Evolutionary conservation across 2,329 filamentous ascomycete genomes (phyloP).

Genomic region (Hymenoscyphus infarciens): DNA sequence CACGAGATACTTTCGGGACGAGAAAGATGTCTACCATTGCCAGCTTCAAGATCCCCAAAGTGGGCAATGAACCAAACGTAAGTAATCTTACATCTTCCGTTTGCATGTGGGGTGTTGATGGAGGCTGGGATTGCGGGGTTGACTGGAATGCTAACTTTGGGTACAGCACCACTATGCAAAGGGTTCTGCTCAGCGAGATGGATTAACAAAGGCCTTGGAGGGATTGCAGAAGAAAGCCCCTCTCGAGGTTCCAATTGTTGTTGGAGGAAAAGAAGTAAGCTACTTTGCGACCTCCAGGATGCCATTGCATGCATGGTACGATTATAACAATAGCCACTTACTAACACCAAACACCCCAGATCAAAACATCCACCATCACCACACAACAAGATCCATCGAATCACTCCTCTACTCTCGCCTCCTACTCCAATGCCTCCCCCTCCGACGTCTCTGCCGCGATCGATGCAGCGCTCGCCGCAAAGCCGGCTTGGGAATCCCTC

Average conservation of each 20-base stretch:
- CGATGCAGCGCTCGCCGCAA: conserved; percentile 78
- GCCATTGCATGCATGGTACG: not conserved
- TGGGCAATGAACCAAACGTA: conserved; percentile 95
- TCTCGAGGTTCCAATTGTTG: conserved; percentile 75
- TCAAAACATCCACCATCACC: conserved; percentile 62
- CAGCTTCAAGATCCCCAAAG: conserved; percentile 80
- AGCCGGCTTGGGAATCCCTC: conserved; percentile 78
- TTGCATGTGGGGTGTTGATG: not conserved
- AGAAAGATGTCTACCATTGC: conserved; percentile 49
- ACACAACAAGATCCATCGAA: conserved; percentile 80
- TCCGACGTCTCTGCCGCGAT: conserved; percentile 78
- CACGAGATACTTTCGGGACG: not conserved
- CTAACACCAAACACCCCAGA: conserved; percentile 40
- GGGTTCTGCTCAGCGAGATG: conserved; percentile 73
- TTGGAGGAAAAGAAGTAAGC: conserved; percentile 75
- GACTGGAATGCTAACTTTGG: conserved; percentile 2
- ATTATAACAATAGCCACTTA: not conserved
- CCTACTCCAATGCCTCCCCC: conserved; percentile 76
- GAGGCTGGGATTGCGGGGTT: not conserved
- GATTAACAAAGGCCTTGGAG: conserved; percentile 70
- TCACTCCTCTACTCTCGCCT: conserved; percentile 72
- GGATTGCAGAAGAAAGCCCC: conserved; percentile 65
- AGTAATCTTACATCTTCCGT: conserved; percentile 37
- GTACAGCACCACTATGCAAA: conserved; percentile 82
- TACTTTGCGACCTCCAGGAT: not conserved